Evolutionary conservation across 129 eudicot species (phyloP).

Genomic region (Saussurea involucrata): DNA sequence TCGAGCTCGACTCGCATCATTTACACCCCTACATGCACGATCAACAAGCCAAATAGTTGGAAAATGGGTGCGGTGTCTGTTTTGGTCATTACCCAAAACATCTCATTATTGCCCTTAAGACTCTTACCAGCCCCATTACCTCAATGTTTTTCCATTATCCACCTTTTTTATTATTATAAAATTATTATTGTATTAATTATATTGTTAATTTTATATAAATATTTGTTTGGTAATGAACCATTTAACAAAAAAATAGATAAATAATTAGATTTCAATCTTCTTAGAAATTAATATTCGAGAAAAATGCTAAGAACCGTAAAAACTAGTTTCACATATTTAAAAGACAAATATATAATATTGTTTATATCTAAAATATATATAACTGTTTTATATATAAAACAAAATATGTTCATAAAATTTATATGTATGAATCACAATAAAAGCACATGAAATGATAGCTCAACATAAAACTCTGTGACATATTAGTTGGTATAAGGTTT

Average conservation of each 20-base stretch:
- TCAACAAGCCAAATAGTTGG: slow-evolving; percentile 14
- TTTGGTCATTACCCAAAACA: neutral
- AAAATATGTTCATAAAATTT: too few relatives aligned
- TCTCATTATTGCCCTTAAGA: slow-evolving; percentile 23
- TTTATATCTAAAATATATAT: too few relatives aligned
- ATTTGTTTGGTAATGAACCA: neutral
- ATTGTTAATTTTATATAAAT: too few relatives aligned
- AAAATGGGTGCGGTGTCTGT: slow-evolving; percentile 12
- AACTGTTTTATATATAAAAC: neutral
- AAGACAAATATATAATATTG: too few relatives aligned
- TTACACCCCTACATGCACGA: too few relatives aligned
- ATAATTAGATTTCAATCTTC: neutral
- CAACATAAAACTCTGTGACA: neutral
- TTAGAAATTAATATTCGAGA: too few relatives aligned
- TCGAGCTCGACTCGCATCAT: too few relatives aligned
- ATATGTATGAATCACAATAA: too few relatives aligned
- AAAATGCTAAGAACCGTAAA: too few relatives aligned
- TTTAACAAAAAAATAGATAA: neutral
- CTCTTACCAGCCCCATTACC: slow-evolving; percentile 13
- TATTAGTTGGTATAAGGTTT: neutral
- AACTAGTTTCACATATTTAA: too few relatives aligned
- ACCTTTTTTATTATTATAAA: neutral
- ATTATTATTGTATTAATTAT: neutral
- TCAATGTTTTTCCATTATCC: neutral
- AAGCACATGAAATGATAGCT: neutral